Evolutionary conservation across 2,329 filamentous ascomycete species (phyloP), one percentile per base, ranked within the genome.

Genomic region (Fusarium secorum): DNA sequence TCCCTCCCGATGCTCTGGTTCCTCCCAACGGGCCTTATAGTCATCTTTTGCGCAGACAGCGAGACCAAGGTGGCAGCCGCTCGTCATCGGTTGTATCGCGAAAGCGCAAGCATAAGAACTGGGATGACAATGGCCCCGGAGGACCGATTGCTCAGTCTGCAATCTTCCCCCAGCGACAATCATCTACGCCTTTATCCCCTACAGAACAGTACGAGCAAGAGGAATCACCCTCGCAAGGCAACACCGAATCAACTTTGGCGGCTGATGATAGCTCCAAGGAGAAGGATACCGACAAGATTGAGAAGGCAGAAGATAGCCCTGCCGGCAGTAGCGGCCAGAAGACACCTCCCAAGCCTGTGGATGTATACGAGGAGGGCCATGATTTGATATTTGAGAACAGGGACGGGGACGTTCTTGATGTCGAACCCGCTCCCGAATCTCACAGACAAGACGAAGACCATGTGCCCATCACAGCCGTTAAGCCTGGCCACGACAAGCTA

Each of bases 81-180:
- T 81, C 90, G 2, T 89, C 88, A 3, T 90, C 88, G 67, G 82
- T 83, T 78, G 87, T 83, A 68, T 86, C 86, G n/a, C 86, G 87
- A 60, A 88, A 90, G 66, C 88, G 89, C 52, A 90, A 88, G 76
- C 85, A 85, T 77, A 92, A 86, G 83, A 90, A 86, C 79, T 91
- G 88, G 85, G 91, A 93, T 69, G 87, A 88, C 66, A 90, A 87
- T n/a, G 92, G 90, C 5, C 91, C 93, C 6, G 96, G 96, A 67
- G 96, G 96, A 0, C 96, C 94, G 6, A 91, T 98, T 73, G 93
- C 89, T 66, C 90, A 97, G 77, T 97, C 95, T 38, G 96, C 96
- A 28, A 98, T 98, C 74, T 90, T 88, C 71, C 96, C 96, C 5
- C 83, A 84, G 63, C 83, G 85, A 17, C 82, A 81, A 54, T 65